Percentiles rank a stretch among this genome's conserved stretches.
Evolutionary conservation across 495 filamentous ascomycete species (phyloP).

Genomic region (Neurospora intermedia): DNA sequence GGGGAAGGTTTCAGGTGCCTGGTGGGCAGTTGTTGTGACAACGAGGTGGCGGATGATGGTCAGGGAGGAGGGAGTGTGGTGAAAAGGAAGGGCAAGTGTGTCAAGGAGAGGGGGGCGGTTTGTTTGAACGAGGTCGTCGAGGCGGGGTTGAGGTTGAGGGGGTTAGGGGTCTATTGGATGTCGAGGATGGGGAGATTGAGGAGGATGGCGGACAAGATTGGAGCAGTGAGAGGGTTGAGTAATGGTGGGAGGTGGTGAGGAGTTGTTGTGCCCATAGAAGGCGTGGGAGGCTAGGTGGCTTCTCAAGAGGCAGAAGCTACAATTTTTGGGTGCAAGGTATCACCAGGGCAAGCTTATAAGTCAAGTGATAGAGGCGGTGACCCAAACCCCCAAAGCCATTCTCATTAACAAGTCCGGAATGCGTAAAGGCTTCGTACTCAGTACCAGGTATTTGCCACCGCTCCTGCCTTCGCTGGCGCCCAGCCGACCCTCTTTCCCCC

Average conservation of each 20-base stretch:
- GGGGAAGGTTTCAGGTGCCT: slow-evolving; percentile 2
- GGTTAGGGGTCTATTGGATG: too few relatives aligned
- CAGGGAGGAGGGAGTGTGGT: not conserved
- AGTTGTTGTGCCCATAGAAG: not conserved
- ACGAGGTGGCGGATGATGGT: not conserved
- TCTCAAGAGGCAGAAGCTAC: not conserved
- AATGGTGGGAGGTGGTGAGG: not conserved
- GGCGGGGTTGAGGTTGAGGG: not conserved
- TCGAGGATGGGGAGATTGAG: not conserved
- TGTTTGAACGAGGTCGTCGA: not conserved
- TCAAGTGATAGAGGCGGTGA: not conserved
- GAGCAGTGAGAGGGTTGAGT: not conserved
- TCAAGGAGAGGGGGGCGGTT: not conserved
- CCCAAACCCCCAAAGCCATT: not conserved
- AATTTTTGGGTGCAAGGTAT: not conserved
- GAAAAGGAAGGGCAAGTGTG: slow-evolving; percentile 4
- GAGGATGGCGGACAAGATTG: not conserved
- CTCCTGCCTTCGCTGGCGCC: not conserved
- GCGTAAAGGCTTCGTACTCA: not conserved
- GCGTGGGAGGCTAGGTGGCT: not conserved
- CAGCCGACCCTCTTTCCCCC: not conserved
- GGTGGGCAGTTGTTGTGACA: slow-evolving; percentile 5
- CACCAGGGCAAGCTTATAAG: not conserved
- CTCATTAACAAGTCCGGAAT: not conserved
- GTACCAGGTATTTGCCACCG: not conserved